Evolutionary conservation across 2,329 filamentous ascomycete genomes (phyloP).

Genomic region (Fusarium sp.): DNA sequence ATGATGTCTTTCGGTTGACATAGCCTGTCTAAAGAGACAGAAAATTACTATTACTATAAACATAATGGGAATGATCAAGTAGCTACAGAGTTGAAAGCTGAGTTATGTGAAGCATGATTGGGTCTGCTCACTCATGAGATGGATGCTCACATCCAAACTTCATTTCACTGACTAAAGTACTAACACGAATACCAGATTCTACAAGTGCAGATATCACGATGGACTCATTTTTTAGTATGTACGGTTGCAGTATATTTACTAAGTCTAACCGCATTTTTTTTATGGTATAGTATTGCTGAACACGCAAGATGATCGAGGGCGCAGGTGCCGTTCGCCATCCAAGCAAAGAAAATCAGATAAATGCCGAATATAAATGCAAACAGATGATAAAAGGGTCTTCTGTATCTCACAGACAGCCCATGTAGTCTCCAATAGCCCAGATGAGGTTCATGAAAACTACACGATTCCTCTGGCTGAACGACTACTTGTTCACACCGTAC

Average conservation of each 20-base stretch:
- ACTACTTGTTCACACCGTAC: neutral
- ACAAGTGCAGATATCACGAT: neutral
- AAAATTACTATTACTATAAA: no score
- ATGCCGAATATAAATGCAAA: no score
- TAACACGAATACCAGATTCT: neutral
- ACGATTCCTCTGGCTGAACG: neutral
- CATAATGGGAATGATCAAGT: no score
- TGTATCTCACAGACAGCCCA: neutral
- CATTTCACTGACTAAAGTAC: rapidly evolving
- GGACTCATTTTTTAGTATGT: neutral
- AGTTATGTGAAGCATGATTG: neutral
- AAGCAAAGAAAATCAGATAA: neutral
- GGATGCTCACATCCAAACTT: neutral
- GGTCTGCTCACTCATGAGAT: no score
- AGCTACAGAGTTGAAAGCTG: neutral
- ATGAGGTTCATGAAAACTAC: neutral
- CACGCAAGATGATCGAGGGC: constrained; percentile 5
- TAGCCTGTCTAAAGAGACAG: neutral
- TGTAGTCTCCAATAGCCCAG: neutral
- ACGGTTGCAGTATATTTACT: neutral
- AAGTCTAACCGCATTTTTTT: neutral
- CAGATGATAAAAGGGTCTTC: no score
- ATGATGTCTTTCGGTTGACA: neutral
- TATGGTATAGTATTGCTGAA: neutral
- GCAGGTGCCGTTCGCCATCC: constrained; percentile 2